phyloP scores from a whole-genome alignment of 1,284 basidiomycete species.

The Paramarasmius palmivorus region DNA sequence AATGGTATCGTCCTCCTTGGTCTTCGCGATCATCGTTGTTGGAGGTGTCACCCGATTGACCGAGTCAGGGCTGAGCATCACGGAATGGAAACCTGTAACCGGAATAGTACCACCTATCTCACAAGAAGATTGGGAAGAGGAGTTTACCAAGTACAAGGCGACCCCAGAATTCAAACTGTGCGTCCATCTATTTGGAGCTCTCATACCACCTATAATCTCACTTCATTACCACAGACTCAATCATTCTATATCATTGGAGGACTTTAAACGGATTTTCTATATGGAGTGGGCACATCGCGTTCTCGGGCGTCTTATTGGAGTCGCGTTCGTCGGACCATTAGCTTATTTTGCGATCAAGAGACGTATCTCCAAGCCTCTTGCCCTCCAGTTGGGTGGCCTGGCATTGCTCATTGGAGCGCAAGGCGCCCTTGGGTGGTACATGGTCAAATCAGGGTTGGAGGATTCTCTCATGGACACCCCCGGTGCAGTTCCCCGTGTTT shows the following conservation, averaged over 20 bases:
- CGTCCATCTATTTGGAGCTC: constrained; percentile 31
- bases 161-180: constrained; percentile 96
- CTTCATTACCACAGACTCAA: constrained; percentile 66
- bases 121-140: constrained; percentile 79
- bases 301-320: constrained; percentile 88
- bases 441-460: constrained; percentile 97
- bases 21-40: constrained; percentile 92
- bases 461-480: constrained; percentile 80
- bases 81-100: constrained; percentile 95
- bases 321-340: constrained; percentile 79
- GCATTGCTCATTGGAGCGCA: constrained; percentile 86
- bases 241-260: constrained; percentile 80
- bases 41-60: constrained; percentile 97
- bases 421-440: constrained; percentile 97
- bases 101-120: constrained; percentile 86
- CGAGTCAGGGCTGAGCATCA: constrained; percentile 96
- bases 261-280: constrained; percentile 97
- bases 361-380: constrained; percentile 64
- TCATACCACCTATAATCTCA: constrained; percentile 1
- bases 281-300: constrained; percentile 99
- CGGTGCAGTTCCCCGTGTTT: constrained; percentile 89
- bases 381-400: constrained; percentile 68
- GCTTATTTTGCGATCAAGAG: constrained; percentile 76
- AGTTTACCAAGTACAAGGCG: constrained; percentile 94
- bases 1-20: constrained; percentile 79